These are phyloP conservation scores for Paraphaeosphaeria minitans DNA, from an alignment of 2,329 filamentous ascomycete genomes.

Conservation along the genomic window DNA sequence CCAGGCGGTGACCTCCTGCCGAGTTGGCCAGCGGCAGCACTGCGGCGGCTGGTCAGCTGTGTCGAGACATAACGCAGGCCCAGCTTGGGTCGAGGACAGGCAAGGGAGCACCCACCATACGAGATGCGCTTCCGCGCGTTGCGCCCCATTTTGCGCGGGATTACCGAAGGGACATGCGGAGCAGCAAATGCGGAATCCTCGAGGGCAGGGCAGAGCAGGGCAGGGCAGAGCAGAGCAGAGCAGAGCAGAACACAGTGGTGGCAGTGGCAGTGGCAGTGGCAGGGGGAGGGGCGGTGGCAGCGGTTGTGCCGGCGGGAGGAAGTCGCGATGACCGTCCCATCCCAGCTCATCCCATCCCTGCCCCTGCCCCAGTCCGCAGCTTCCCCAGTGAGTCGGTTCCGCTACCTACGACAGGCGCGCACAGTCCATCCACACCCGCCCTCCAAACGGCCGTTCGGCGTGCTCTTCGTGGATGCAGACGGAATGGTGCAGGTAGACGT, in stretches of 20 bases:
- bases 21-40: conserved; percentile 75
- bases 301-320: conserved; percentile 3
- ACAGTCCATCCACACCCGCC: neutral
- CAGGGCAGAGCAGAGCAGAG: too few species aligned
- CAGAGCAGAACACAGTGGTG: too few species aligned
- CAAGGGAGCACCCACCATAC: conserved; percentile 50
- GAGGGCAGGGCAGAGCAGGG: neutral
- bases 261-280: neutral
- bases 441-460: neutral
- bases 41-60: conserved; percentile 41
- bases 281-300: too few species aligned
- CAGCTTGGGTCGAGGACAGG: conserved; percentile 14
- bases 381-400: conserved; percentile 3
- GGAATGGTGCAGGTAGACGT: neutral
- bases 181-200: neutral
- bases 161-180: conserved; percentile 27
- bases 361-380: conserved; percentile 1
- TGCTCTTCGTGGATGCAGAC: neutral
- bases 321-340: conserved; percentile 1
- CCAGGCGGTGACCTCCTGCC: conserved; percentile 84
- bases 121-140: conserved; percentile 60
- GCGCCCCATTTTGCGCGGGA: conserved; percentile 52
- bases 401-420: conserved; percentile 4
- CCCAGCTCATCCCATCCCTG: conserved; percentile 4
- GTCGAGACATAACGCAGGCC: conserved; percentile 9